These are phyloP conservation scores for Beauveria caledonica DNA, from an alignment of 2,329 filamentous ascomycete species.

Conservation along the genomic window DNA sequence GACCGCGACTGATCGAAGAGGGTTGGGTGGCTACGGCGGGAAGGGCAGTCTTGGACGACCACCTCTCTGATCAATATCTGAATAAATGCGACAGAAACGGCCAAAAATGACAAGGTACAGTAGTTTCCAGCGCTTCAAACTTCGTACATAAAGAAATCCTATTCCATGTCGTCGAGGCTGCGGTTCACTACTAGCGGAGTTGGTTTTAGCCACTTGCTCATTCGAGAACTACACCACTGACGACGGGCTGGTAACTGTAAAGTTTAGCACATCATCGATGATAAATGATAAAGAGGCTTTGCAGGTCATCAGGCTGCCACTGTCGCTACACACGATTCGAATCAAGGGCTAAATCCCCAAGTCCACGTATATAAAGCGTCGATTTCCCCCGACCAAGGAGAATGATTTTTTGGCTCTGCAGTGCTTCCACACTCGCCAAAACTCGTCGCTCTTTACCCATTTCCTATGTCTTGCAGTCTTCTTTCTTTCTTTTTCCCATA, in stretches of 20 bases:
- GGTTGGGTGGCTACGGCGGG: too few species aligned
- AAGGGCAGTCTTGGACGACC: background rate
- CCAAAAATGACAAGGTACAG: too few species aligned
- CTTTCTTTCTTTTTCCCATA: background rate
- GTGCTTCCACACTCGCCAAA: conserved; percentile 4
- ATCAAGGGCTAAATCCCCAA: too few species aligned
- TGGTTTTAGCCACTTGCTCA: background rate
- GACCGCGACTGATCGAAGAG: too few species aligned
- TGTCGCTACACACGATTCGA: background rate
- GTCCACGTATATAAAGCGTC: background rate
- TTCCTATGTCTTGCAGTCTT: background rate
- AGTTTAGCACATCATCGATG: background rate
- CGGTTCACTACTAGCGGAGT: background rate
- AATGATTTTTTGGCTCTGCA: background rate
- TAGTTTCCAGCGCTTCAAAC: too few species aligned
- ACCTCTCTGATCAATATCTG: background rate
- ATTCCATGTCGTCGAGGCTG: too few species aligned
- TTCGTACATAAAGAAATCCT: too few species aligned
- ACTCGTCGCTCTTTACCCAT: background rate
- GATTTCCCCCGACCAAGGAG: background rate
- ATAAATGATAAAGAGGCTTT: background rate
- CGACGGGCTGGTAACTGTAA: background rate
- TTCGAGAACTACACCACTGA: background rate
- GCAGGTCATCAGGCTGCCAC: too few species aligned
- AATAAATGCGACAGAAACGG: too few species aligned